phyloP scores from a whole-genome alignment of 2,329 filamentous ascomycete genomes.

The Monosporascus sp. region DNA sequence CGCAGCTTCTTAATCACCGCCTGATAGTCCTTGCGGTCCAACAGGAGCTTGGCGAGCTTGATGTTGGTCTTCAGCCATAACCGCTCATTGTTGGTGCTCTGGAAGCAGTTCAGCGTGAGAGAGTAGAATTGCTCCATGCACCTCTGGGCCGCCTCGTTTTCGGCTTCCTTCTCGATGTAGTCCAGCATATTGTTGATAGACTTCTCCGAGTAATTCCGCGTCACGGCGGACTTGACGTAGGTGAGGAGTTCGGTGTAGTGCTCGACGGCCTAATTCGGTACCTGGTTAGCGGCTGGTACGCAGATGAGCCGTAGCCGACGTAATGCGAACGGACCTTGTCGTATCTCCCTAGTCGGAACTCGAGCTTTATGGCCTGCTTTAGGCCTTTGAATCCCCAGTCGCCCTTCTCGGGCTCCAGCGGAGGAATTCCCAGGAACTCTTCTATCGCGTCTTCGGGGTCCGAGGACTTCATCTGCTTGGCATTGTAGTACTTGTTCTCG shows the following conservation, averaged over 20 bases:
- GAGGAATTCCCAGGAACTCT: constrained; percentile 86
- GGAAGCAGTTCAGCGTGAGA: constrained; percentile 87
- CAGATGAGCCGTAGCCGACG: background rate
- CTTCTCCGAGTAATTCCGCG: constrained; percentile 97
- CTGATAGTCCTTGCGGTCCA: constrained; percentile 85
- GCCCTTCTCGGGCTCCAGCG: constrained; percentile 82
- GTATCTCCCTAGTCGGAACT: constrained; percentile 88
- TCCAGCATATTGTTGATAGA: constrained; percentile 99
- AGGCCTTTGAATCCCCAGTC: constrained; percentile 99
- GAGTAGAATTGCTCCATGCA: constrained; percentile 97
- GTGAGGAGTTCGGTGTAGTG: constrained; percentile 94
- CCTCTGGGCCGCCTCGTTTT: constrained; percentile 61
- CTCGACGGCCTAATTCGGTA: constrained; percentile 63
- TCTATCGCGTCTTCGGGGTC: constrained; percentile 84
- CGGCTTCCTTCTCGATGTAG: constrained; percentile 86
- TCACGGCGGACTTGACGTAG: constrained; percentile 95
- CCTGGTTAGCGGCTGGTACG: constrained; percentile 16
- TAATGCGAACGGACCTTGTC: constrained; percentile 54
- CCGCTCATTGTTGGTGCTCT: constrained; percentile 94
- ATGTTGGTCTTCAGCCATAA: constrained; percentile 98
- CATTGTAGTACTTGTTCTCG: constrained; percentile 99
- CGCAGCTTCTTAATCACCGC: constrained; percentile 76
- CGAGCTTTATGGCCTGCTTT: constrained; percentile 96
- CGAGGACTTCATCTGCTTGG: constrained; percentile 87
- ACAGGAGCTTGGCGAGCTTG: constrained; percentile 85